These are phyloP conservation scores for Thermothelomyces thermophilus DNA, from an alignment of 2,329 filamentous ascomycete genomes.

Conservation along the genomic window DNA sequence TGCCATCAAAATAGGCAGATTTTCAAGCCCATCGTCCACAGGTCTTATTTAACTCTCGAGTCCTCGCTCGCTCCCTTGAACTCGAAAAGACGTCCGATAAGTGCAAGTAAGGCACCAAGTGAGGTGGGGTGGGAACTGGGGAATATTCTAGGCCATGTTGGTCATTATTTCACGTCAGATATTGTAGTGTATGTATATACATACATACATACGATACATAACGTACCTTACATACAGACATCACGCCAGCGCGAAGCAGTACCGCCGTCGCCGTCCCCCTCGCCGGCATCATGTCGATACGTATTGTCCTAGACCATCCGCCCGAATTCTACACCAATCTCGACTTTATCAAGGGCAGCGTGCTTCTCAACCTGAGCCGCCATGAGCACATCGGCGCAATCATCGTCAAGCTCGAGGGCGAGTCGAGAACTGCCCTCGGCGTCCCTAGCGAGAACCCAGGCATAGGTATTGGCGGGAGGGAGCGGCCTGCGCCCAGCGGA, in stretches of 20 bases:
- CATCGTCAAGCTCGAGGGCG: conserved; percentile 77
- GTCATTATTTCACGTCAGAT: not conserved
- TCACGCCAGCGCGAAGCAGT: too few species aligned
- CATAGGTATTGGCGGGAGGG: conserved; percentile 28
- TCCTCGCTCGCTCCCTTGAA: too few species aligned
- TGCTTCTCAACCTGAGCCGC: conserved; percentile 52
- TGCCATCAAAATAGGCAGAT: too few species aligned
- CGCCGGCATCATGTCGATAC: conserved; percentile 52
- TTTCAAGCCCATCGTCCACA: too few species aligned
- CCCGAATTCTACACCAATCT: conserved; percentile 75
- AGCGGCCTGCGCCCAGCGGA: conserved; percentile 32
- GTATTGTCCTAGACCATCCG: conserved; percentile 58
- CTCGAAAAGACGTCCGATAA: too few species aligned
- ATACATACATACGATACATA: too few species aligned
- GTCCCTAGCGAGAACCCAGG: conserved; percentile 36
- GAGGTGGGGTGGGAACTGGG: too few species aligned
- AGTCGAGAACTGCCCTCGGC: conserved; percentile 61
- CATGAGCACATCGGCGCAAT: conserved; percentile 66
- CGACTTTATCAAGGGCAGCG: conserved; percentile 60
- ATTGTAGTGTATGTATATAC: too few species aligned
- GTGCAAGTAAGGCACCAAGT: too few species aligned
- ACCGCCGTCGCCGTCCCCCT: not conserved
- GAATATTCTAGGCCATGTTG: too few species aligned
- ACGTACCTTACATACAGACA: too few species aligned
- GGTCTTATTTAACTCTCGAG: too few species aligned